Percentiles rank a stretch among this genome's conserved stretches.
Evolutionary conservation across 2,329 filamentous ascomycete genomes (phyloP).

Genomic region (Aureobasidium melanogenum): DNA sequence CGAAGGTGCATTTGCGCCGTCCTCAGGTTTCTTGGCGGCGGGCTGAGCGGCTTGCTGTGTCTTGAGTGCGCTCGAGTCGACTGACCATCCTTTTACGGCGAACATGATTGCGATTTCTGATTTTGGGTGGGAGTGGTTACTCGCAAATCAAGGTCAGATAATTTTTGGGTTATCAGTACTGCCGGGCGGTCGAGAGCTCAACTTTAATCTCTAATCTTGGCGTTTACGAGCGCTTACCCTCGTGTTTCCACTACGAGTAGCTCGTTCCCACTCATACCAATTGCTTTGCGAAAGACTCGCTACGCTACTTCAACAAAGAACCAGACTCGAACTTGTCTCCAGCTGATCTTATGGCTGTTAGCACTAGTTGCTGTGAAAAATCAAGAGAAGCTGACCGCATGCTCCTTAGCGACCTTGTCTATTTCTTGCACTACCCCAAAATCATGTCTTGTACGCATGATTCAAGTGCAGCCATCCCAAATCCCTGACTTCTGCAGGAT

Average conservation of each 20-base stretch:
- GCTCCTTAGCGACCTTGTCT: not conserved
- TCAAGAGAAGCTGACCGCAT: no score
- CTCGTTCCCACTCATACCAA: not conserved
- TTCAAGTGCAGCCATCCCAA: not conserved
- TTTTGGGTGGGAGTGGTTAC: not conserved
- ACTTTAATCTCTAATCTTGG: not conserved
- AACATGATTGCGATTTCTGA: slow-evolving; percentile 54
- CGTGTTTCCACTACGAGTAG: not conserved
- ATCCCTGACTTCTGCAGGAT: not conserved
- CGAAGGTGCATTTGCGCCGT: slow-evolving; percentile 2
- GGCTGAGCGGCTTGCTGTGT: slow-evolving; percentile 48
- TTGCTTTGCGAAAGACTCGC: no score
- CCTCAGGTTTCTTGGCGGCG: slow-evolving; percentile 17
- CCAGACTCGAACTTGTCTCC: no score
- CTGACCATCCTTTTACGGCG: slow-evolving; percentile 84
- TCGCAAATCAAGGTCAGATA: not conserved
- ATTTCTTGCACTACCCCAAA: not conserved
- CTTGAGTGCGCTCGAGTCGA: slow-evolving; percentile 64
- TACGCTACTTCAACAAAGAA: no score
- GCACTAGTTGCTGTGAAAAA: no score
- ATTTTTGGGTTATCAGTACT: slow-evolving; percentile 3
- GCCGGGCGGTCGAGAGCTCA: not conserved
- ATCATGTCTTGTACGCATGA: not conserved
- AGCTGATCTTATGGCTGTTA: no score
- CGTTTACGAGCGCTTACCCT: not conserved